phyloP scores from a whole-genome alignment of 2,329 filamentous ascomycete species.

The Fusarium gaditjirri region DNA sequence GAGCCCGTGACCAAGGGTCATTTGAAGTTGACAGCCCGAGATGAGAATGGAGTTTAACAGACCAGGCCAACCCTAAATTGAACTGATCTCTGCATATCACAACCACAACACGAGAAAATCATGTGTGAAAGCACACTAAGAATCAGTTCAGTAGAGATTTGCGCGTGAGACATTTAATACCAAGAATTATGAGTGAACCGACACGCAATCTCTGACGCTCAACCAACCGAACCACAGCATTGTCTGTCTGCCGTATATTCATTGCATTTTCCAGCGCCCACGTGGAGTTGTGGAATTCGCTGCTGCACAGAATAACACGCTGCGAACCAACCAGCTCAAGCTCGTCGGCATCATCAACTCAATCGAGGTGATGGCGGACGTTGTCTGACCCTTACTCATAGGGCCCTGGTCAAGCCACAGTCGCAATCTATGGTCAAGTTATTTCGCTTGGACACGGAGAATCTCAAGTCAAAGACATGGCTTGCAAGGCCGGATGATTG shows the following conservation, averaged over 20 bases:
- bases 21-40: conserved; percentile 4
- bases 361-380: conserved; percentile 1
- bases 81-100: conserved; percentile 1
- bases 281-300: conserved; percentile 44
- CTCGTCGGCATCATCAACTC: conserved; percentile 9
- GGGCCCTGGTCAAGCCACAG: conserved; percentile 25
- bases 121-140: conserved; percentile 16
- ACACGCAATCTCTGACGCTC: conserved; percentile 39
- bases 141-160: neutral
- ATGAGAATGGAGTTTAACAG: conserved; percentile 3
- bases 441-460: conserved; percentile 20
- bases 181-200: conserved; percentile 9
- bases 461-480: conserved; percentile 13
- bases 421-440: conserved; percentile 5
- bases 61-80: neutral
- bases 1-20: conserved; percentile 13
- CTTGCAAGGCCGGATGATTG: neutral
- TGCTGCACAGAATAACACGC: conserved; percentile 17
- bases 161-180: conserved; percentile 29
- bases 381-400: conserved; percentile 12
- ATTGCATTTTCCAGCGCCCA: conserved; percentile 29
- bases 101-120: conserved; percentile 23
- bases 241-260: neutral
- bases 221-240: conserved; percentile 29
- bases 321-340: conserved; percentile 15